Conservation (phyloP, 192 early-diverging fungal genomes). For the Phlyctochytrium planicorne region DNA sequence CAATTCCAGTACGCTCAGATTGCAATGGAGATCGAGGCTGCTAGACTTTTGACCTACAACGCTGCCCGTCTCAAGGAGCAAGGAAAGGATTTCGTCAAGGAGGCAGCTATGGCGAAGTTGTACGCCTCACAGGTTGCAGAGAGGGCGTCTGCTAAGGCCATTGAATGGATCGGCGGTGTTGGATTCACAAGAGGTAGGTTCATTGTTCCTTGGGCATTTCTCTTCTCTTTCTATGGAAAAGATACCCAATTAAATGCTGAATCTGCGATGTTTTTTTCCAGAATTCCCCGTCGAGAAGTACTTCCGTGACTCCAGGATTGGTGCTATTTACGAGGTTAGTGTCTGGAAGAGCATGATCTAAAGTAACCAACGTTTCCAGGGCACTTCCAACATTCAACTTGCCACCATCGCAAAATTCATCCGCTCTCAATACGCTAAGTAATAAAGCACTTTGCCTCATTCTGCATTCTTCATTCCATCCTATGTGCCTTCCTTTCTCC, state of each 20-base stretch:
- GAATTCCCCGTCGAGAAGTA: conserved; percentile 86
- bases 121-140: conserved; percentile 96
- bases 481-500: neutral
- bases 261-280: too few relatives aligned
- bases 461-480: neutral
- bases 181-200: conserved; percentile 80
- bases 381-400: conserved; percentile 94
- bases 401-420: conserved; percentile 84
- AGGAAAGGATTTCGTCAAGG: conserved; percentile 86
- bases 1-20: conserved; percentile 81
- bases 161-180: conserved; percentile 98
- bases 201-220: conserved; percentile 10
- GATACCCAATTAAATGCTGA: conserved; percentile 5
- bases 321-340: conserved; percentile 93
- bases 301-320: conserved; percentile 96
- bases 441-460: neutral
- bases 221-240: neutral
- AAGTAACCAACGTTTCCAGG: conserved; percentile 22
- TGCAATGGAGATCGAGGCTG: conserved; percentile 94
- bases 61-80: conserved; percentile 94
- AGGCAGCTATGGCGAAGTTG: conserved; percentile 98
- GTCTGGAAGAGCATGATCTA: neutral
- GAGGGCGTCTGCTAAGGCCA: conserved; percentile 77
- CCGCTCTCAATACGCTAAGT: conserved; percentile 37
- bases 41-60: conserved; percentile 94